Conservation (phyloP, 2,329 filamentous ascomycete genomes). For the Cladosporium sp. region DNA sequence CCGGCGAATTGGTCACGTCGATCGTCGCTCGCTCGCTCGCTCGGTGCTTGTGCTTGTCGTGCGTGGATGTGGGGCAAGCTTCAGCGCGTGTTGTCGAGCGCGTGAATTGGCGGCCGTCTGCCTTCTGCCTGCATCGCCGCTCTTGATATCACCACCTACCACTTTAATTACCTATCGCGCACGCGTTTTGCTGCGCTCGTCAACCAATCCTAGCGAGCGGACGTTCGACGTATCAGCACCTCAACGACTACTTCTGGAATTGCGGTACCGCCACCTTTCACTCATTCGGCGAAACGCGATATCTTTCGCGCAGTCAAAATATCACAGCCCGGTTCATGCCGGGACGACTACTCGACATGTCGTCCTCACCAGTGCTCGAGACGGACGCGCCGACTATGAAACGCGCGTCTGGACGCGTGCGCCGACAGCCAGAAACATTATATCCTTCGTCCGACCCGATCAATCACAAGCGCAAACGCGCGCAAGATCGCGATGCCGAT, state of each 20-base stretch:
- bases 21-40: neutral
- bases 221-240: neutral
- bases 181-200: neutral
- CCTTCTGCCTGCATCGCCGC: neutral
- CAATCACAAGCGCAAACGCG: constrained; percentile 47
- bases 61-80: neutral
- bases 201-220: too few relatives aligned
- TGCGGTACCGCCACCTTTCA: too few relatives aligned
- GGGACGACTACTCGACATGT: constrained; percentile 16
- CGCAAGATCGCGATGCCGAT: constrained; percentile 29
- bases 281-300: constrained; percentile 6
- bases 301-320: neutral
- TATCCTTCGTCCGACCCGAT: constrained; percentile 26
- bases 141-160: neutral
- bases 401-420: constrained; percentile 59
- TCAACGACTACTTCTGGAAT: neutral
- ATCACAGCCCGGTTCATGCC: constrained; percentile 15
- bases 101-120: neutral
- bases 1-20: neutral
- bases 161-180: neutral
- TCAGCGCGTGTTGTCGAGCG: neutral
- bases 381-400: constrained; percentile 46
- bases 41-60: neutral
- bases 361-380: constrained; percentile 18
- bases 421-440: constrained; percentile 30